Conservation (phyloP, 2,329 filamentous ascomycete genomes). For the Aschersonia sp. region DNA sequence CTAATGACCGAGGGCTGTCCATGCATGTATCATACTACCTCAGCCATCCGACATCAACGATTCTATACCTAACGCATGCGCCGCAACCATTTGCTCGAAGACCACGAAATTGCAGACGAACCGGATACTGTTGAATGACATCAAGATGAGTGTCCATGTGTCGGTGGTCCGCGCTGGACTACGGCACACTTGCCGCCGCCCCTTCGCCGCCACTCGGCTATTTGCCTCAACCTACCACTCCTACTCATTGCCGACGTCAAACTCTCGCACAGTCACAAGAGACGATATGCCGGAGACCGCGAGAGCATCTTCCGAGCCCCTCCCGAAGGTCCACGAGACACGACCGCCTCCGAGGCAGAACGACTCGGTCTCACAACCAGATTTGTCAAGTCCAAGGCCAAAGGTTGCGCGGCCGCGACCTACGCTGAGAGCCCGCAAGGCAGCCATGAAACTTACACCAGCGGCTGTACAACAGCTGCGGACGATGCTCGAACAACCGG, state of each 20-base stretch:
- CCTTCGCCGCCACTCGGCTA: slow-evolving; percentile 22
- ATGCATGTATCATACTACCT: no score
- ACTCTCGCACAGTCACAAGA: slow-evolving; percentile 24
- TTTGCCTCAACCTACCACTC: slow-evolving; percentile 30
- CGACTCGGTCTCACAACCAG: slow-evolving; percentile 14
- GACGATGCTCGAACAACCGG: slow-evolving; percentile 64
- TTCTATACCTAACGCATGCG: neutral
- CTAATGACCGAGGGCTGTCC: no score
- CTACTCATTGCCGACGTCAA: slow-evolving; percentile 31
- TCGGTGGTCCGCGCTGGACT: slow-evolving; percentile 25
- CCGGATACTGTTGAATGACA: slow-evolving; percentile 9
- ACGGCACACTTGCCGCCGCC: slow-evolving; percentile 26
- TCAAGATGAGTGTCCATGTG: slow-evolving; percentile 27
- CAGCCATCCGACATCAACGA: neutral
- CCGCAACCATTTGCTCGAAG: neutral
- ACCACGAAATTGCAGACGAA: neutral
- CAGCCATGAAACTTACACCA: slow-evolving; percentile 75
- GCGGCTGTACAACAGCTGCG: slow-evolving; percentile 67
- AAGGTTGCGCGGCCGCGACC: slow-evolving; percentile 28
- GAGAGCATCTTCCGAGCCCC: slow-evolving; percentile 26
- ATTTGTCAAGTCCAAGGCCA: slow-evolving; percentile 53
- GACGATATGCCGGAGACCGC: slow-evolving; percentile 31
- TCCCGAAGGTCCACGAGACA: slow-evolving; percentile 39
- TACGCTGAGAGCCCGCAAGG: slow-evolving; percentile 55
- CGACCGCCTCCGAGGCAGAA: slow-evolving; percentile 22